Evolutionary conservation across 768 basidiomycete species (phyloP), one percentile per base, ranked within the genome.

Genomic region (Chalciporus sphaerocephalus): DNA sequence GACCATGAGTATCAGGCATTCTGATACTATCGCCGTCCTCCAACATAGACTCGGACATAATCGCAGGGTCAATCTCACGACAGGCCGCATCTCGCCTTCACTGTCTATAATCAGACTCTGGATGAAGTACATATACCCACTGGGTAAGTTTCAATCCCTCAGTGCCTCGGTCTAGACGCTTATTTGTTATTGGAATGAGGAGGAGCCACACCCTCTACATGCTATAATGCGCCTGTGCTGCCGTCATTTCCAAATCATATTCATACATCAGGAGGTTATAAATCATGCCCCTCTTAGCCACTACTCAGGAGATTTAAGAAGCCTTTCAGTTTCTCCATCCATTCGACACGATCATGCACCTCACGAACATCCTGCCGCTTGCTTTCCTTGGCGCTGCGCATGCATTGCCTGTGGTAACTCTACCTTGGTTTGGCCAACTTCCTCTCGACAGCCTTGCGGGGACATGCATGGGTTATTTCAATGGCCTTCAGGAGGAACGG

Each of bases 361-460:
- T 52, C 23, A 6, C 24, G n/a, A 32, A 16, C 38, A 10, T 55
- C 28, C 41, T 44, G 12, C 44, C 53, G 15, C 32, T 62, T 15
- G 39, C 51, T 45, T 42, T 57, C 30, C 30, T 48, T 18, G 37
- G 46, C 25, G 42, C 37, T 23, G 50, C 47, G 12, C 47, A 39
- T 36, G 61, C 61, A 13, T 27, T 60, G 15, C 61, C 53, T 21
- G 23, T 51, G 15, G 21, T 56, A 24, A 49, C 40, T 20, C 35
- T 60, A 16, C 60, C 50, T 40, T 62, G 55, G 58, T 56, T 62
- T 21, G 48, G 55, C 30, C 52, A 60, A n/a, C 3, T 63, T 15
- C 42, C 46, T 7, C 16, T 63, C 16, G 45, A 52, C 15, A 33
- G 32, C 17, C 33, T 60, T 2, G 21, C 42, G 23, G 28, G 16